A percentile compares a stretch with the other conserved stretches of the same genome.
Evolutionary conservation across 352 stramenopile species (phyloP).

Genomic region (Chrysophaeum taylorii): DNA sequence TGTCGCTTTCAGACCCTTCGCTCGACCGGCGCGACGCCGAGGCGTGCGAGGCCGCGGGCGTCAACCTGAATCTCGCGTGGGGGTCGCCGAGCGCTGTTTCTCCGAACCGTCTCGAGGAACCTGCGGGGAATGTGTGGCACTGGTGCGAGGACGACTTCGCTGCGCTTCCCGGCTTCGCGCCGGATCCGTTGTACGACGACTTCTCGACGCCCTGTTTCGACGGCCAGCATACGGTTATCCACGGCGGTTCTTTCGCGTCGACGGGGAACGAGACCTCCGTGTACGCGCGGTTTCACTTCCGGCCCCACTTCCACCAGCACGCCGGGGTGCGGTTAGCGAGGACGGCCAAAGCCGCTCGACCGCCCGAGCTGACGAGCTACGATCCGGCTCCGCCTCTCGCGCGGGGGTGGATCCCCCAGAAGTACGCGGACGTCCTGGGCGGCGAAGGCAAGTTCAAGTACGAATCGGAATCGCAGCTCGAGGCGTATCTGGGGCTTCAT

Average conservation of each 20-base stretch:
- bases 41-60: constrained; percentile 43
- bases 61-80: constrained; percentile 82
- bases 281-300: constrained; percentile 89
- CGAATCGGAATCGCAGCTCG: constrained; percentile 39
- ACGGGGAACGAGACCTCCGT: constrained; percentile 85
- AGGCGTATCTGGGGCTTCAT: constrained; percentile 48
- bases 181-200: constrained; percentile 82
- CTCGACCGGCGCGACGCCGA: constrained; percentile 45
- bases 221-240: constrained; percentile 87
- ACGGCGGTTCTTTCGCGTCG: constrained; percentile 86
- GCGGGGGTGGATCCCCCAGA: not conserved
- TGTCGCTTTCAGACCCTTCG: constrained; percentile 34
- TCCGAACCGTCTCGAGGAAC: constrained; percentile 51
- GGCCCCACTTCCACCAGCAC: constrained; percentile 92
- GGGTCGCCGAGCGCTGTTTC: constrained; percentile 71
- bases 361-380: not conserved
- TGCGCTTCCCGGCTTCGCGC: constrained; percentile 73
- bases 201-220: constrained; percentile 96
- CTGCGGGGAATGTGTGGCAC: constrained; percentile 89
- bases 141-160: constrained; percentile 90
- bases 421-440: not conserved
- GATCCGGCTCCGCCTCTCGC: not conserved
- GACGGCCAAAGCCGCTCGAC: not conserved
- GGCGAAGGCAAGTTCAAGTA: constrained; percentile 24
- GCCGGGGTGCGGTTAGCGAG: constrained; percentile 80